These are phyloP conservation scores for Poronia punctata DNA, from an alignment of 495 filamentous ascomycete species.

Conservation along the genomic window DNA sequence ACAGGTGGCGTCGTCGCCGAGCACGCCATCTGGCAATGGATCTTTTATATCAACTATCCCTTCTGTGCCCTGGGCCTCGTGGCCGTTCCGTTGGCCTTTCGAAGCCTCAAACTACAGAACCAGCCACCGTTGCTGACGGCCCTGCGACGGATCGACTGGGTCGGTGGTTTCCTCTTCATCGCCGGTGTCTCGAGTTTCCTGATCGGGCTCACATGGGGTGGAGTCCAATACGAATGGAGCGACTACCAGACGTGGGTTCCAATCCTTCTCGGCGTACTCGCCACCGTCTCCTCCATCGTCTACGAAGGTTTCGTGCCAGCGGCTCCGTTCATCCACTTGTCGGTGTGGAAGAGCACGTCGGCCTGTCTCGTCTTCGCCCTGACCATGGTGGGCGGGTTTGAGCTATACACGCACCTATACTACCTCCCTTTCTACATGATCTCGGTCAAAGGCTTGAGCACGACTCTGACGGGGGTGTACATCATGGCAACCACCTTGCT, in stretches of 20 bases:
- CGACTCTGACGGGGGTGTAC: conserved; percentile 50
- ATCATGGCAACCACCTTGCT: conserved; percentile 44
- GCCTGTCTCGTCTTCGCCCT: conserved; percentile 11
- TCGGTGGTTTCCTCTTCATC: conserved; percentile 51
- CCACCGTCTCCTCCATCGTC: conserved; percentile 35
- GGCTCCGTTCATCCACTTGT: conserved; percentile 39
- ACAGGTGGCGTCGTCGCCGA: conserved; percentile 59
- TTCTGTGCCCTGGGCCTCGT: conserved; percentile 27
- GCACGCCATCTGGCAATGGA: conserved; percentile 27
- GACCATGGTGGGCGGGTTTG: conserved; percentile 20
- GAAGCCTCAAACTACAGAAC: conserved; percentile 20
- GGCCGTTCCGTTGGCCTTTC: conserved; percentile 21
- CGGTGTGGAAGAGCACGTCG: conserved; percentile 36
- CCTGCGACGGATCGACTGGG: conserved; percentile 51
- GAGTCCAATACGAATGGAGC: conserved; percentile 46
- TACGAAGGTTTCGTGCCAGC: conserved; percentile 43
- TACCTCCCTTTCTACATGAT: conserved; percentile 62
- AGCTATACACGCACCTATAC: conserved; percentile 37
- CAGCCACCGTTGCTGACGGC: conserved; percentile 29
- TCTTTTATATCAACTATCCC: conserved; percentile 40
- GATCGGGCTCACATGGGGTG: conserved; percentile 51
- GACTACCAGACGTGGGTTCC: conserved; percentile 51
- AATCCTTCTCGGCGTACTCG: conserved; percentile 42
- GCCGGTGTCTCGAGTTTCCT: conserved; percentile 38
- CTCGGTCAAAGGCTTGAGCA: conserved; percentile 49